A percentile compares a stretch with the other conserved stretches of the same genome.
phyloP scores from a whole-genome alignment of 805 yeast genomes.

The Starmerella vitae region DNA sequence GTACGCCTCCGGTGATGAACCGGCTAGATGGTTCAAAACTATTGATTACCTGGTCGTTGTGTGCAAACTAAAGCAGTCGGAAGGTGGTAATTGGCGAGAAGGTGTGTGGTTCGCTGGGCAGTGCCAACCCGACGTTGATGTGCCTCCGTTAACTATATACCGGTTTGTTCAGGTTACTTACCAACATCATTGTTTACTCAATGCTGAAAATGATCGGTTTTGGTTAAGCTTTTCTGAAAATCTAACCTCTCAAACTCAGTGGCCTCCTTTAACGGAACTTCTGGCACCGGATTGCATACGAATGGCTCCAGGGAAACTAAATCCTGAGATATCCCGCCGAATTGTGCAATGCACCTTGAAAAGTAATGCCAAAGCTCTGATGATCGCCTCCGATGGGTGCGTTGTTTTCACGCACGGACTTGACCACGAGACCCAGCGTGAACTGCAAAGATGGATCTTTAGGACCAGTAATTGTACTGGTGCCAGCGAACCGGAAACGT shows the following conservation, averaged over 20 bases:
- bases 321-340: conserved; percentile 62
- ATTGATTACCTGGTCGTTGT: conserved; percentile 4
- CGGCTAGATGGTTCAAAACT: conserved; percentile 13
- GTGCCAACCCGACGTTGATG: conserved; percentile 1
- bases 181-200: conserved; percentile 2
- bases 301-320: conserved; percentile 35
- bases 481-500: no score
- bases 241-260: no score
- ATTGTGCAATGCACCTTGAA: conserved; percentile 54
- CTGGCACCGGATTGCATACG: conserved; percentile 12
- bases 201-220: no score
- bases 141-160: conserved; percentile 9
- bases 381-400: conserved; percentile 9
- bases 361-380: conserved; percentile 30
- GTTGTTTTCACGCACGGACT: conserved; percentile 15
- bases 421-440: conserved; percentile 6
- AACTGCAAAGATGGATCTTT: conserved; percentile 15
- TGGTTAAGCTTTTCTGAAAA: no score
- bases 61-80: conserved; percentile 3
- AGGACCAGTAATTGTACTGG: not conserved
- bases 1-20: conserved; percentile 16
- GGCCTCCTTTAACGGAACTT: no score
- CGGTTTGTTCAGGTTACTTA: conserved; percentile 4
- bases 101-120: conserved; percentile 20
- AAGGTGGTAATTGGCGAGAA: conserved; percentile 17